phyloP scores from a whole-genome alignment of 1,284 basidiomycete species.

The Ganoderma lucidum region DNA sequence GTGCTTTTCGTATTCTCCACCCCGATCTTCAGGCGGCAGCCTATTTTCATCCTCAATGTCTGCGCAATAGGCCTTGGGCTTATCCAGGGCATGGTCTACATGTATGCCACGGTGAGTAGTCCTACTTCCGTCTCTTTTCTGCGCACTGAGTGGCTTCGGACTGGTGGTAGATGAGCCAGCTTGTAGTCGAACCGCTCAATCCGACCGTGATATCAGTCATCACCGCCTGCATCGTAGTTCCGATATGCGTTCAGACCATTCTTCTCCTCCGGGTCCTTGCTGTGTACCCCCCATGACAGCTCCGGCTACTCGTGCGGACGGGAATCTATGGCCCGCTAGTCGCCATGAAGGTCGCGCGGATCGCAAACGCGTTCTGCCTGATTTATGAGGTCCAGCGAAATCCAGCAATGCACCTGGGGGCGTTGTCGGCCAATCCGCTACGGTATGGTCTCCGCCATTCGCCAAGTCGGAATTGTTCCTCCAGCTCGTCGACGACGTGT shows the following conservation, averaged over 20 bases:
- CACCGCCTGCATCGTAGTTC: constrained; percentile 20
- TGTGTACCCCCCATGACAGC: constrained; percentile 32
- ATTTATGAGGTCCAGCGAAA: background rate
- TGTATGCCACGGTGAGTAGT: constrained; percentile 5
- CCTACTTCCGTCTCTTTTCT: too few relatives aligned
- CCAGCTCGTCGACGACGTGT: constrained; percentile 40
- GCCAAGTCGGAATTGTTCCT: constrained; percentile 39
- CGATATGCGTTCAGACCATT: constrained; percentile 33
- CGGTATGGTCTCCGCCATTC: constrained; percentile 6
- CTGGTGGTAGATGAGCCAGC: background rate
- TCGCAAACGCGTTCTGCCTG: background rate
- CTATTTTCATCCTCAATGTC: constrained; percentile 39
- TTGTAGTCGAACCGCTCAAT: background rate
- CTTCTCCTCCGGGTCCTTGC: constrained; percentile 36
- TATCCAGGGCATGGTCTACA: constrained; percentile 16
- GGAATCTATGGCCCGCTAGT: constrained; percentile 13
- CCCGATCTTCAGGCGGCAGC: constrained; percentile 29
- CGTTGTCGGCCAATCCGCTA: background rate
- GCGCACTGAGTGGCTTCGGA: background rate
- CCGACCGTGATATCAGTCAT: constrained; percentile 5
- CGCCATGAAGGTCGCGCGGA: background rate
- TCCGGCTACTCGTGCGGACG: background rate
- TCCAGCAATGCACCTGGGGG: background rate
- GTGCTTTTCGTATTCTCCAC: constrained; percentile 38
- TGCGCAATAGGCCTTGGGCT: constrained; percentile 32